Evolutionary conservation across 2,329 filamentous ascomycete genomes (phyloP), one percentile per base, ranked within the genome.

Genomic region (Fusarium guadeloupense): DNA sequence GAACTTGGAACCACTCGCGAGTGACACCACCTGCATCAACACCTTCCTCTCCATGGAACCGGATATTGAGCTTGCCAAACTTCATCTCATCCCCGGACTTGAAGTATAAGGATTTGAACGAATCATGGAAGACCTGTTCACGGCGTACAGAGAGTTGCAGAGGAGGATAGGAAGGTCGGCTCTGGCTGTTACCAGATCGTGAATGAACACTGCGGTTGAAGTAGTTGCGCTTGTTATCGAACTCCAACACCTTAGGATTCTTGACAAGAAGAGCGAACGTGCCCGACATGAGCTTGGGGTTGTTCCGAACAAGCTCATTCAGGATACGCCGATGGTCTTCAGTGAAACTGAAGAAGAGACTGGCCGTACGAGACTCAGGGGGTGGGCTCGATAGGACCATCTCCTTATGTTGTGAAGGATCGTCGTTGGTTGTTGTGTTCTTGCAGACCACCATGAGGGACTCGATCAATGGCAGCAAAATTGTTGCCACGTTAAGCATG

Each of bases 191-290:
- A 44, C 90, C 86, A 39, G 85, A 86, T 56, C 83, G 80, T 34
- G 80, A 78, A 75, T 99, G 95, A 10, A 99, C 89, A 71, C 92
- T 93, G 59, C 95, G 90, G 74, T 88, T 97, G 82, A 99, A 99
- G 83, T 96, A 99, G 78, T 96, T 98, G 70, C 95, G 93, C 82
- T 99, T 99, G 81, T 99, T 99, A 79, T 99, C 95, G 71, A 99
- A 99, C 73, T 99, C 95, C 12, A 99, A 82, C 4, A 99, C 96
- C 83, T 98, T 99, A 21, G 95, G 96, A 72, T 99, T 99, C 82
- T 97, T 97, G 62, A 98, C 95, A 41, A 99, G 80, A 14, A 99
- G 83, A 10, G 94, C 93, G 78, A 99, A 97, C 4, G 94, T 97
- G 47, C 95, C 95, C 55, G 94, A 97, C 96, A 99, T 99, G 63